Evolutionary conservation across 23 red algal species (phyloP).

Genomic region (Gracilariopsis chorda): DNA sequence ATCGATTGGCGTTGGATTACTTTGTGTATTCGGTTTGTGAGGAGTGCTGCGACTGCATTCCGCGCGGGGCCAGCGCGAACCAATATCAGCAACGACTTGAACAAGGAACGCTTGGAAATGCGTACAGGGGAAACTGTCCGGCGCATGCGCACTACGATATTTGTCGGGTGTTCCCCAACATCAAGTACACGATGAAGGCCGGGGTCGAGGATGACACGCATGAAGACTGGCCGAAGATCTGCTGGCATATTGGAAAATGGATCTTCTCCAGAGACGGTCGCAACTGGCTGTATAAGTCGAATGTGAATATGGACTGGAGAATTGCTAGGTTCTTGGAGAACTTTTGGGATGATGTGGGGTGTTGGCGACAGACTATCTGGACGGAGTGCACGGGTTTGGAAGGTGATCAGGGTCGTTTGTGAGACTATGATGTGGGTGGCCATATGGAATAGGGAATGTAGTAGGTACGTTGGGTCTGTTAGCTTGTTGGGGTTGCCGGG

Average conservation of each 20-base stretch:
- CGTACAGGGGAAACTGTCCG: constrained; percentile 55
- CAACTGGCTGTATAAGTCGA: constrained; percentile 21
- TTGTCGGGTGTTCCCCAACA: constrained; percentile 23
- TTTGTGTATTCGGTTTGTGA: constrained; percentile 60
- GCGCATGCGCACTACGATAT: constrained; percentile 60
- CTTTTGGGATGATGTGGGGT: background rate
- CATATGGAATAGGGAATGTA: no score
- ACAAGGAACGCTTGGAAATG: background rate
- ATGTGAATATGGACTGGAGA: background rate
- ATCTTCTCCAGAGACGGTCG: background rate
- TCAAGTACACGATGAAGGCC: background rate
- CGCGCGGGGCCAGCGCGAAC: background rate
- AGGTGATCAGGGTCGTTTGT: constrained; percentile 15
- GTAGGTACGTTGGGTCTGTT: no score
- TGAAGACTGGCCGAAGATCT: background rate
- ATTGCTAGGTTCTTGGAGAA: constrained; percentile 15
- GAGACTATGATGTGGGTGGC: no score
- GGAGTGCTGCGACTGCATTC: constrained; percentile 61
- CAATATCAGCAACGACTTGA: constrained; percentile 16
- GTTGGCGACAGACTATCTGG: constrained; percentile 7
- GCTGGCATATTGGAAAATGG: constrained; percentile 27
- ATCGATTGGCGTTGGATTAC: constrained; percentile 31
- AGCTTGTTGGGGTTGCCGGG: no score
- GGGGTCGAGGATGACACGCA: background rate
- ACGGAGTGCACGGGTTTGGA: constrained; percentile 21